Base-by-base conservation (phyloP, 1,139 yeast genomes). In the Kazachstania sp. region DNA sequence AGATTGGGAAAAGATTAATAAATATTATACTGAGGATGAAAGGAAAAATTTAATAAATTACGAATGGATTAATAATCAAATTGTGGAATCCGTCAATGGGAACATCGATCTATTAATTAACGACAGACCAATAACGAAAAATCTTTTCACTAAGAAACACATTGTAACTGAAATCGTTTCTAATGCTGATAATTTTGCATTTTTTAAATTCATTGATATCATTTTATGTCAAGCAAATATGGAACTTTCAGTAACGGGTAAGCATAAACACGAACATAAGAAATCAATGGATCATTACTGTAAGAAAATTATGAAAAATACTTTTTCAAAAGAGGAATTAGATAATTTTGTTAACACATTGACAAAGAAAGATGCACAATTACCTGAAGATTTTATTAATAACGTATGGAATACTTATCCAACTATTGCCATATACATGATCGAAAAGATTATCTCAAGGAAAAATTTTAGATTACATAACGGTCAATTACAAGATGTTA, bases 381-480 rank as follows among this genome's bases (percentile, higher is more conserved):
- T 55, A 15, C 46, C 56, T 18, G 55, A 55, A 15, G 56, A 55
- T 28, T 41, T 55, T n/a, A 42, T 60, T 13, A 46, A 54, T 11
- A 51, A 54, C n/a, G 19, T 60, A n/a, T 61, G 63, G 63, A 55
- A 54, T 31, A 45, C 54, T 1, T 58, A 55, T 43, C 67, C 66
- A 15, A 60, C 58, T 37, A 37, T 62, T 12, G 53, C 59, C 11
- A 51, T 56, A n/a, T 54, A 56, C 39, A 51, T 56, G 41, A 45
- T 58, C 9, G 54, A 54, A 26, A 49, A 46, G 4, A 48, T 54
- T 11, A 31, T 55, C 11, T 44, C 45, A n/a, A 52, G 49, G 18
- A 44, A 48, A 30, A 47, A 51, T 20, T 51, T 45, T n/a, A 44
- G 40, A 5, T 48, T 51, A 13, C 16, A 30, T 13, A 41, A 50